phyloP scores from a whole-genome alignment of 192 early-diverging fungal species.

The Borealophlyctis nickersoniae region DNA sequence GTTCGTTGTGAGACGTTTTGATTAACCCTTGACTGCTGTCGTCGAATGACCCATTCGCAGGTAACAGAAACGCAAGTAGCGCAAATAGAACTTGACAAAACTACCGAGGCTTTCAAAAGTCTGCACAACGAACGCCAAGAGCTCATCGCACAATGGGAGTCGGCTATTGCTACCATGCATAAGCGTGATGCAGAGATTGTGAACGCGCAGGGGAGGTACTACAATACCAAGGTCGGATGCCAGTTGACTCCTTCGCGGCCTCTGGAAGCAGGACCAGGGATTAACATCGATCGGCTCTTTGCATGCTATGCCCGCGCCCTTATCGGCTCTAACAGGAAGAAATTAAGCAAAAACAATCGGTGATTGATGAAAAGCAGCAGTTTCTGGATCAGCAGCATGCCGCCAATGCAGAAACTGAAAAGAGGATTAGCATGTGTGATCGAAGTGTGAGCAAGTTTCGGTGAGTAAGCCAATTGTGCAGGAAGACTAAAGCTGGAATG shows the following conservation, averaged over 20 bases:
- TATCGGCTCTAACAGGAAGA: constrained; percentile 30
- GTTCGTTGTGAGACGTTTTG: not conserved
- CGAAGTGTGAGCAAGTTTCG: constrained; percentile 46
- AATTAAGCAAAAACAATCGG: constrained; percentile 35
- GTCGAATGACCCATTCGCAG: constrained; percentile 21
- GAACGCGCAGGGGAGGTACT: constrained; percentile 39
- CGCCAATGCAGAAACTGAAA: constrained; percentile 49
- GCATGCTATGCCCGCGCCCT: not conserved
- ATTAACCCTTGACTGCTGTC: no score
- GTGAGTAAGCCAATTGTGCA: no score
- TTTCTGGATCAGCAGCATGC: constrained; percentile 46
- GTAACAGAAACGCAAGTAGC: constrained; percentile 60
- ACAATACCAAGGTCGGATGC: constrained; percentile 36
- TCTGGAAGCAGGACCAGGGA: no score
- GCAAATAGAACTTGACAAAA: constrained; percentile 59
- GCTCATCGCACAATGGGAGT: constrained; percentile 54
- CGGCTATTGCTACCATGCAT: constrained; percentile 47
- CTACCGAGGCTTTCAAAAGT: constrained; percentile 50
- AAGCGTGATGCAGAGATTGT: constrained; percentile 49
- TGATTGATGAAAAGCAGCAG: constrained; percentile 51
- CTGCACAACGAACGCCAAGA: constrained; percentile 57
- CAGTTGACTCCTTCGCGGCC: not conserved
- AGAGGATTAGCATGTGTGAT: constrained; percentile 47
- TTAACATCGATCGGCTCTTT: no score
- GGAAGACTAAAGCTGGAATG: no score